Evolutionary conservation across 2,329 filamentous ascomycete species (phyloP), one percentile per base, ranked within the genome.

Genomic region (Xylaria sp.): DNA sequence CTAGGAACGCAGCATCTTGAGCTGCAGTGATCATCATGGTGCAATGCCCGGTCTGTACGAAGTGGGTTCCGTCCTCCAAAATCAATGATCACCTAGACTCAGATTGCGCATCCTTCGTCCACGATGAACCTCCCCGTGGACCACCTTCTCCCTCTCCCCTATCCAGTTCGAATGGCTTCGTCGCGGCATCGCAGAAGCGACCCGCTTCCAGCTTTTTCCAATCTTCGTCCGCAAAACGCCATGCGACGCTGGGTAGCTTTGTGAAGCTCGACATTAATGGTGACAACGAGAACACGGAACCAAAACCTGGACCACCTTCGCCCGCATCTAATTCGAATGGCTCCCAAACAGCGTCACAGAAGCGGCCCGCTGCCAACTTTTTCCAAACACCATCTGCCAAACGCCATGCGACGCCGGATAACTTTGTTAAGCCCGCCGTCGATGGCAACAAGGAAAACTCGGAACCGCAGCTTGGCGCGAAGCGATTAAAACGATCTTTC

Each of bases 61-160:
- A 89, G 68, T 78, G 81, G 58, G 90, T 94, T 68, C 87, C 84
- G 65, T 77, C 87, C 65, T 77, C 78, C 70, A 83, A 88, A 66
- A 97, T 97, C 79, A 97, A 97, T 76, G 81, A 82, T 66, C 93
- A 97, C 74, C 85, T 97, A 71, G 94, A 97, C 76, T 93, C 91
- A 35, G 83, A 83, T 65, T 97, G 93, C 77, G 75, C 83, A 61
- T 80, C 78, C 42, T 87, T 87, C 71, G 73, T 94, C 63, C 77
- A 88, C 71, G 83, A 86, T 47, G 61, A 63, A 54, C 67, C 60
- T 70, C 78, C 66, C 67, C 65, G 23, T 30, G 23, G 23, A 30
- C 23, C 23, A 30, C 58, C 34, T 63, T 70, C n/a, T 69, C 70
- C 52, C 70, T 68, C 51, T 72, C 63, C 52, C 73, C 69, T 50